phyloP scores from a whole-genome alignment of 441 rosid genomes.

The Eutrema salsugineum region DNA sequence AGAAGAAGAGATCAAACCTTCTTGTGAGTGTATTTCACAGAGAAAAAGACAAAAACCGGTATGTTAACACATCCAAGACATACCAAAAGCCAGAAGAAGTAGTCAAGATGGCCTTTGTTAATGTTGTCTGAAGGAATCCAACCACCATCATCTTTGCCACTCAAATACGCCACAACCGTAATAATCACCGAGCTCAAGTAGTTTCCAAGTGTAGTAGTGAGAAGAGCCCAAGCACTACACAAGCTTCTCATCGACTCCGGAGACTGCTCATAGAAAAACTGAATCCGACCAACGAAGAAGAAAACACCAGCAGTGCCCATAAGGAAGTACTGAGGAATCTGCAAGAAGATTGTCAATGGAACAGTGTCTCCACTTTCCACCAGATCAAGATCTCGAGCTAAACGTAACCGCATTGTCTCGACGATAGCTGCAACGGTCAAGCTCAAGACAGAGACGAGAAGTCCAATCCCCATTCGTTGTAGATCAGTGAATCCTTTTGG shows the following conservation, averaged over 20 bases:
- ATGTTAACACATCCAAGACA: conserved; percentile 16
- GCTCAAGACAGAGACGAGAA: conserved; percentile 32
- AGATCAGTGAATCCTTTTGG: conserved; percentile 36
- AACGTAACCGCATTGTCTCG: conserved; percentile 7
- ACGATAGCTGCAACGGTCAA: conserved; percentile 11
- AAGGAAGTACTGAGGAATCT: conserved; percentile 52
- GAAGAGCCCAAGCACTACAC: conserved; percentile 48
- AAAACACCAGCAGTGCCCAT: conserved; percentile 55
- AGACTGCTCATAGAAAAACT: conserved; percentile 61
- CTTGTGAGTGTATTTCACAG: conserved; percentile 11
- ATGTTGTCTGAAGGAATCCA: conserved; percentile 31
- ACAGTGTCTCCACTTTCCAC: conserved; percentile 12
- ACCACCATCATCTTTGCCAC: conserved; percentile 4
- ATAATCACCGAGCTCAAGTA: conserved; percentile 50
- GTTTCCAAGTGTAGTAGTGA: conserved; percentile 48
- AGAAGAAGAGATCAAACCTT: neutral
- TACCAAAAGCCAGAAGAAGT: conserved; percentile 27
- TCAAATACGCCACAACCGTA: conserved; percentile 31
- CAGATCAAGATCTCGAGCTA: conserved; percentile 1
- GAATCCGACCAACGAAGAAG: conserved; percentile 45
- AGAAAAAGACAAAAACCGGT: conserved; percentile 9
- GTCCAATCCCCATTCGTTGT: conserved; percentile 47
- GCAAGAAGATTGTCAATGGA: conserved; percentile 48
- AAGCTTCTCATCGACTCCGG: conserved; percentile 60
- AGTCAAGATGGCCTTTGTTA: conserved; percentile 17